These are phyloP conservation scores for Pseudozyma tsukubaensis DNA, from an alignment of 1,284 basidiomycete species.

Conservation along the genomic window DNA sequence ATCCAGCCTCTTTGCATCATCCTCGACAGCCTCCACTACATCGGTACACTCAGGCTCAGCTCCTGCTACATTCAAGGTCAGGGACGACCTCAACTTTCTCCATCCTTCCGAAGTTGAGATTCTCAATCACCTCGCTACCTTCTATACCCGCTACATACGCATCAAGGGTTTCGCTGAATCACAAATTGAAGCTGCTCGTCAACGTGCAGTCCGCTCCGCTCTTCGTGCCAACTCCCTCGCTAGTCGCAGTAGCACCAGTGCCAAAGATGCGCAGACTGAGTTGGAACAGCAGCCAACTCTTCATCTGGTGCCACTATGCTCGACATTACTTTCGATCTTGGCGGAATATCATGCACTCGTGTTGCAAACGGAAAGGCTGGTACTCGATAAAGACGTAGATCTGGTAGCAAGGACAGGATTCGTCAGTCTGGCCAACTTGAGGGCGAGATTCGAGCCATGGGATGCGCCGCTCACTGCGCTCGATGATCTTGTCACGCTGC, in stretches of 20 bases:
- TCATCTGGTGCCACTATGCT: conserved; percentile 53
- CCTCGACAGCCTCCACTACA: conserved; percentile 7
- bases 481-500: conserved; percentile 32
- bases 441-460: conserved; percentile 48
- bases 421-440: conserved; percentile 50
- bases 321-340: conserved; percentile 42
- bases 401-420: conserved; percentile 38
- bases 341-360: conserved; percentile 44
- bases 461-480: conserved; percentile 47
- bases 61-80: conserved; percentile 19
- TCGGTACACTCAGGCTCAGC: not conserved
- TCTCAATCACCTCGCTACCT: conserved; percentile 46
- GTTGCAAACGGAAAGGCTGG: conserved; percentile 35
- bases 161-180: conserved; percentile 43
- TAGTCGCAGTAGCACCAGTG: conserved; percentile 9
- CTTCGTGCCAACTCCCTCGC: conserved; percentile 37
- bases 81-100: conserved; percentile 38
- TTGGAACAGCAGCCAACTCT: conserved; percentile 38
- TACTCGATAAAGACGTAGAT: conserved; percentile 35
- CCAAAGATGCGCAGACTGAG: conserved; percentile 20
- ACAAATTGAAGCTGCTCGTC: conserved; percentile 42
- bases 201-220: conserved; percentile 40
- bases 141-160: conserved; percentile 37
- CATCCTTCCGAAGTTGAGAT: conserved; percentile 49
- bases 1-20: conserved; percentile 51